These are phyloP conservation scores for Curvularia lunata DNA, from an alignment of 2,329 filamentous ascomycete genomes.

Conservation along the genomic window DNA sequence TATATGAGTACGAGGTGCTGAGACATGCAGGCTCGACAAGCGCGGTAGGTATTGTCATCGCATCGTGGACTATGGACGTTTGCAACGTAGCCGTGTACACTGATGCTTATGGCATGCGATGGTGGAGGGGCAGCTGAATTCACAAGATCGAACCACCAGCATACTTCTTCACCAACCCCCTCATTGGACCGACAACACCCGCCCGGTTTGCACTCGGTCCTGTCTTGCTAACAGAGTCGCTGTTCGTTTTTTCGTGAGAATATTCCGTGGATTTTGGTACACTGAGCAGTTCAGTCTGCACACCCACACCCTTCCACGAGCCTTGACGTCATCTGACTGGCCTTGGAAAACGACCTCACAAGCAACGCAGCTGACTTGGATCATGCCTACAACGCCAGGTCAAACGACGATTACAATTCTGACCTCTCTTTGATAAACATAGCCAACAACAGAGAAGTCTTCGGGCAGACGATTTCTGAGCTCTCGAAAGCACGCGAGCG, in stretches of 20 bases:
- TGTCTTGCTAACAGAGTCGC: not conserved
- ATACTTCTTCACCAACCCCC: constrained; percentile 6
- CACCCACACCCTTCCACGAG: constrained; percentile 4
- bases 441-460: not conserved
- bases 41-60: not conserved
- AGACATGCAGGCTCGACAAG: not conserved
- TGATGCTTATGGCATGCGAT: not conserved
- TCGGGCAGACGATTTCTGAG: not conserved
- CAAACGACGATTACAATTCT: not conserved
- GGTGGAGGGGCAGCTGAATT: constrained; percentile 10
- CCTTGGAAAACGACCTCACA: constrained; percentile 14
- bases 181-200: constrained; percentile 1
- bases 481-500: not conserved
- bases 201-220: not conserved
- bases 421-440: not conserved
- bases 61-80: not conserved
- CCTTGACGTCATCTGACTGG: constrained; percentile 13
- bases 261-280: not conserved
- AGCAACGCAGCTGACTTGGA: constrained; percentile 10
- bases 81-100: not conserved
- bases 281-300: not conserved
- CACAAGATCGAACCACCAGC: constrained; percentile 18
- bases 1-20: not conserved
- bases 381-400: constrained; percentile 8
- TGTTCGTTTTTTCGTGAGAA: not conserved